Conservation (phyloP, 2,329 filamentous ascomycete genomes). For the Sordariomycetes sp. region DNA sequence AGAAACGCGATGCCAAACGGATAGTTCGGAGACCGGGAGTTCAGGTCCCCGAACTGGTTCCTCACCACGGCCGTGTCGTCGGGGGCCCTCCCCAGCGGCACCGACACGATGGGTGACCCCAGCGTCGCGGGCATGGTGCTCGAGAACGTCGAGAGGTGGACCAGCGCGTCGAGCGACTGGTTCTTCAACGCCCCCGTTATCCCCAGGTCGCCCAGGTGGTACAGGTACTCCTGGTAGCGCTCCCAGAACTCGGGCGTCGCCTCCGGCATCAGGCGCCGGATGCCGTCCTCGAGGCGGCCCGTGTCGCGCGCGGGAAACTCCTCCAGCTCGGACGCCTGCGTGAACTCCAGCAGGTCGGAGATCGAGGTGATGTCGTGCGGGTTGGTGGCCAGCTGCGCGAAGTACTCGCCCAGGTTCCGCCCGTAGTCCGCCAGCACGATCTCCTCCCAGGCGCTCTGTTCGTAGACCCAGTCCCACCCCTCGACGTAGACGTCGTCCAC, state of each 20-base stretch:
- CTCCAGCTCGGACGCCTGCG: constrained; percentile 38
- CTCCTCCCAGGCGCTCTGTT: constrained; percentile 29
- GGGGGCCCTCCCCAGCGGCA: constrained; percentile 42
- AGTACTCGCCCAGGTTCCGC: constrained; percentile 42
- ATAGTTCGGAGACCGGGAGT: constrained; percentile 8
- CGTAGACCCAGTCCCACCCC: constrained; percentile 47
- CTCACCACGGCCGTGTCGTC: constrained; percentile 7
- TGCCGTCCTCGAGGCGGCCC: constrained; percentile 37
- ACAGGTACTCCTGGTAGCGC: background rate
- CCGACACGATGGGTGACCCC: constrained; percentile 44
- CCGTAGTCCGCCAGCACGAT: constrained; percentile 42
- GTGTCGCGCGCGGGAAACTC: constrained; percentile 54
- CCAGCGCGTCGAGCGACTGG: constrained; percentile 45
- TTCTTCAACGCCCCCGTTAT: constrained; percentile 46
- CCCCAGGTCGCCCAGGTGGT: constrained; percentile 43
- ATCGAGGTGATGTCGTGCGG: constrained; percentile 43
- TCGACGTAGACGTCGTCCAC: constrained; percentile 30
- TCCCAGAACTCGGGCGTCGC: background rate
- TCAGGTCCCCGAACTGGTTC: constrained; percentile 8
- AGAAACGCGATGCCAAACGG: constrained; percentile 52
- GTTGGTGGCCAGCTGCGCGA: constrained; percentile 44
- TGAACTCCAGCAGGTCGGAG: constrained; percentile 41
- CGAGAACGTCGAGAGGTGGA: constrained; percentile 39
- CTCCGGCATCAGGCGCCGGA: background rate
- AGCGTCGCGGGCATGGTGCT: constrained; percentile 11